phyloP scores from a whole-genome alignment of 441 rosid species.

The Jatropha podagrica region DNA sequence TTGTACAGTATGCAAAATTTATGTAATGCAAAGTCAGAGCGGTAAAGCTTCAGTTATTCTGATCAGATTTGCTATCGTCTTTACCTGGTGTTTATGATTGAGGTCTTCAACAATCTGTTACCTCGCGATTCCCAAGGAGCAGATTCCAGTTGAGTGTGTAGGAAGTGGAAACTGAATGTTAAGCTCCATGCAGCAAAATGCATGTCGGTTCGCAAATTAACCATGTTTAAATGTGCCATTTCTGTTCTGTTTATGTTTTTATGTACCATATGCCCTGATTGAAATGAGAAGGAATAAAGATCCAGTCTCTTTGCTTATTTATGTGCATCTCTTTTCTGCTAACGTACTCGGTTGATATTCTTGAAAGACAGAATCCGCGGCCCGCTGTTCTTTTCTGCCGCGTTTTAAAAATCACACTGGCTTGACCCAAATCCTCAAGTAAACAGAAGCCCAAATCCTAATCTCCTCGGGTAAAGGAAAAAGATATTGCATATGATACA shows the following conservation, averaged over 20 bases:
- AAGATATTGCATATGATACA: no score
- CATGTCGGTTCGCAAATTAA: neutral
- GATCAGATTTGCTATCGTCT: slow-evolving; percentile 16
- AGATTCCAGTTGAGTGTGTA: slow-evolving; percentile 18
- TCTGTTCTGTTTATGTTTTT: neutral
- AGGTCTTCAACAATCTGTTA: neutral
- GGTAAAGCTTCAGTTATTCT: slow-evolving; percentile 20
- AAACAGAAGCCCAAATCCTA: no score
- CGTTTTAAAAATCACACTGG: no score
- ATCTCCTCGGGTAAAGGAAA: no score
- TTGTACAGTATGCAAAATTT: slow-evolving; percentile 35
- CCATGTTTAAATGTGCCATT: slow-evolving; percentile 1
- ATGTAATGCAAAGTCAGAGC: slow-evolving; percentile 11
- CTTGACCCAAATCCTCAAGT: no score
- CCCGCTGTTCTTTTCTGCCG: no score
- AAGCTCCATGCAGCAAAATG: slow-evolving; percentile 19
- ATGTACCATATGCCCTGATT: slow-evolving; percentile 18
- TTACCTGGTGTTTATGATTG: slow-evolving; percentile 9
- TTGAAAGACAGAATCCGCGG: no score
- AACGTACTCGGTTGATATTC: no score
- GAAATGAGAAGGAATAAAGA: slow-evolving; percentile 15
- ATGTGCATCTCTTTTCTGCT: neutral
- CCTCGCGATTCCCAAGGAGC: slow-evolving; percentile 6
- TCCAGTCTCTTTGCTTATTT: slow-evolving; percentile 5
- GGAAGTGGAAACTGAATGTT: slow-evolving; percentile 22